Conservation (phyloP, 169 alveolate species). For the Plasmodium coatneyi region DNA sequence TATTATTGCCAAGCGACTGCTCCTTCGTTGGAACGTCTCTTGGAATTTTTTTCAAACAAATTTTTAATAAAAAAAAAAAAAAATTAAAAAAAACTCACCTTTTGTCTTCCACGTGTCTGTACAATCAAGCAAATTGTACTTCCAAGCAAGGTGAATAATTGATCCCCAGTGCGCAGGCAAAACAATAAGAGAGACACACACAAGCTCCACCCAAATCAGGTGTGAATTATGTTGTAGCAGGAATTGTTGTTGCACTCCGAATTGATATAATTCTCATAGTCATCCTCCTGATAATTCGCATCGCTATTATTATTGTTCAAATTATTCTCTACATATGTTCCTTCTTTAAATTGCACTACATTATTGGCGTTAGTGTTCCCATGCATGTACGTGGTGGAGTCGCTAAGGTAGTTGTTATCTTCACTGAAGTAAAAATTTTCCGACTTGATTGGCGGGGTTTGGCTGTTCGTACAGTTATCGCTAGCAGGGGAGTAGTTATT, state of each 20-base stretch:
- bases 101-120: neutral
- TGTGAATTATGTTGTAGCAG: constrained; percentile 59
- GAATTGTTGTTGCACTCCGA: constrained; percentile 63
- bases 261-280: constrained; percentile 35
- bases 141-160: neutral
- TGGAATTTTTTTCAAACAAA: neutral
- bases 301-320: constrained; percentile 46
- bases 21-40: neutral
- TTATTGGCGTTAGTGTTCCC: neutral
- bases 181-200: neutral
- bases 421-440: constrained; percentile 41
- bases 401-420: constrained; percentile 35
- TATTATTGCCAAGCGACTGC: neutral
- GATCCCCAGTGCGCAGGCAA: neutral
- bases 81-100: neutral
- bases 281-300: constrained; percentile 52
- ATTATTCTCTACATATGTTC: constrained; percentile 23
- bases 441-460: constrained; percentile 6
- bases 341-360: constrained; percentile 17
- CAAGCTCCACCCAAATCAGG: neutral
- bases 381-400: constrained; percentile 25
- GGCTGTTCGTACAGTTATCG: constrained; percentile 34
- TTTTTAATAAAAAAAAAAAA: neutral
- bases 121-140: neutral
- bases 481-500: constrained; percentile 28